phyloP scores from a whole-genome alignment of 305 asterid genomes.

The Striga hermonthica region DNA sequence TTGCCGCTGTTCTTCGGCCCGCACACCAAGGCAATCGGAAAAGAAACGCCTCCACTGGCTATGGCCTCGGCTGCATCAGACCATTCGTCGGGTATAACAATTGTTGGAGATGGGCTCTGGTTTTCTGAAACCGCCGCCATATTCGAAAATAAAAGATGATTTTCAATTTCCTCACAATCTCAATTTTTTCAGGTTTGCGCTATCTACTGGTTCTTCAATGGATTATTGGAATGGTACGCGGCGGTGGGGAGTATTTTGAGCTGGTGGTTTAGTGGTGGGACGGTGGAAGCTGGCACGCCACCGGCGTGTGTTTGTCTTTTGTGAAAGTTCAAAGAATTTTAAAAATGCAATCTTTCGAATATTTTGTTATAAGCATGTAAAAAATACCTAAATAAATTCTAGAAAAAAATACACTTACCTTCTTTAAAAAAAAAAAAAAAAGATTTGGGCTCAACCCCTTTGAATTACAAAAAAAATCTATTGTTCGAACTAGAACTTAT shows the following conservation, averaged over 20 bases:
- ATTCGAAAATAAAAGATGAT: not conserved
- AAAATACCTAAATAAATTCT: not conserved
- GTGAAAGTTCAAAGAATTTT: not conserved
- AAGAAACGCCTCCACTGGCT: slow-evolving; percentile 40
- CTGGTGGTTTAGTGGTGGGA: slow-evolving; percentile 4
- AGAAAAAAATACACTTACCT: slow-evolving; percentile 26
- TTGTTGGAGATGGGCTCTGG: slow-evolving; percentile 44
- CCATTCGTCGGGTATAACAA: slow-evolving; percentile 74
- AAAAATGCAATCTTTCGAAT: not conserved
- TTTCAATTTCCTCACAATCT: slow-evolving; percentile 5
- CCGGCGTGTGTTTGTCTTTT: slow-evolving; percentile 24
- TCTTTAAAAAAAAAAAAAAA: too few species aligned
- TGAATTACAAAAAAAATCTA: too few species aligned
- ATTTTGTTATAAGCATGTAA: slow-evolving; percentile 5
- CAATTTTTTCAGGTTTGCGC: slow-evolving; percentile 3
- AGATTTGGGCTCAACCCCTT: slow-evolving; percentile 8
- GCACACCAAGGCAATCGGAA: slow-evolving; percentile 60
- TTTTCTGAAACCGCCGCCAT: slow-evolving; percentile 46
- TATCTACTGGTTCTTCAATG: not conserved
- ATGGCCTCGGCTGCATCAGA: slow-evolving; percentile 58
- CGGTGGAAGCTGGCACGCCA: slow-evolving; percentile 32
- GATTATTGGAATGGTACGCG: not conserved
- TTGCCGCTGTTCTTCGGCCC: slow-evolving; percentile 95
- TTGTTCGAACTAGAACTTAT: too few species aligned
- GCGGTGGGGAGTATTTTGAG: slow-evolving; percentile 18